Conservation (phyloP, 352 stramenopile genomes). For the Hyaloperonospora arabidopsidis region DNA sequence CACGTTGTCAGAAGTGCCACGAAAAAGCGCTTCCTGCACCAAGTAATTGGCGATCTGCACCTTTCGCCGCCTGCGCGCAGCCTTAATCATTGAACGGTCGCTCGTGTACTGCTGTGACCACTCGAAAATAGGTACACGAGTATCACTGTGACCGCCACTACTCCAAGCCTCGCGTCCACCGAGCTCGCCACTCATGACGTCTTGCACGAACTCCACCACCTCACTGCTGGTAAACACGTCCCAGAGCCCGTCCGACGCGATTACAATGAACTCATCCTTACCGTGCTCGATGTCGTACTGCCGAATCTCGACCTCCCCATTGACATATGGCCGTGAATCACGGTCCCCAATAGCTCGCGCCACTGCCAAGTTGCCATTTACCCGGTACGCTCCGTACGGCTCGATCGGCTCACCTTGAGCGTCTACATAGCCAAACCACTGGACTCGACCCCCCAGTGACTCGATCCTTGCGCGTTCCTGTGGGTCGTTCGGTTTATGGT, state of each 20-base stretch:
- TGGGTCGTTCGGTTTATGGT: constrained; percentile 88
- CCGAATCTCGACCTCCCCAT: constrained; percentile 71
- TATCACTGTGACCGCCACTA: constrained; percentile 73
- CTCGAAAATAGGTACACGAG: constrained; percentile 79
- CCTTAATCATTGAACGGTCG: constrained; percentile 87
- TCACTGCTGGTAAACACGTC: constrained; percentile 90
- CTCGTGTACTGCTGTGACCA: constrained; percentile 88
- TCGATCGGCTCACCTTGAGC: constrained; percentile 76
- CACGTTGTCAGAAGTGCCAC: constrained; percentile 88
- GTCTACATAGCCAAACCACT: constrained; percentile 87
- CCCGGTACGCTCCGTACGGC: constrained; percentile 85
- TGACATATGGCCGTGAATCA: constrained; percentile 81
- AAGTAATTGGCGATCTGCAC: constrained; percentile 89
- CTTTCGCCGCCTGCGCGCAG: constrained; percentile 78
- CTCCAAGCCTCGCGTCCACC: constrained; percentile 75
- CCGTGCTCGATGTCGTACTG: constrained; percentile 66
- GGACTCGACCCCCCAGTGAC: constrained; percentile 73
- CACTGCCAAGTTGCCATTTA: constrained; percentile 90
- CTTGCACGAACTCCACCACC: constrained; percentile 87
- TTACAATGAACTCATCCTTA: constrained; percentile 88
- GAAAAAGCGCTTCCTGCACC: constrained; percentile 85
- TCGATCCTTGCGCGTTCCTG: constrained; percentile 69
- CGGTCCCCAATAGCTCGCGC: constrained; percentile 87
- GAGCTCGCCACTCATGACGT: constrained; percentile 79
- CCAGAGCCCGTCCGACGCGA: constrained; percentile 90